Percentiles rank a stretch among this genome's conserved stretches.
These are phyloP conservation scores for Tephrocybe sp. DNA, from an alignment of 768 basidiomycete genomes.

Conservation along the genomic window DNA sequence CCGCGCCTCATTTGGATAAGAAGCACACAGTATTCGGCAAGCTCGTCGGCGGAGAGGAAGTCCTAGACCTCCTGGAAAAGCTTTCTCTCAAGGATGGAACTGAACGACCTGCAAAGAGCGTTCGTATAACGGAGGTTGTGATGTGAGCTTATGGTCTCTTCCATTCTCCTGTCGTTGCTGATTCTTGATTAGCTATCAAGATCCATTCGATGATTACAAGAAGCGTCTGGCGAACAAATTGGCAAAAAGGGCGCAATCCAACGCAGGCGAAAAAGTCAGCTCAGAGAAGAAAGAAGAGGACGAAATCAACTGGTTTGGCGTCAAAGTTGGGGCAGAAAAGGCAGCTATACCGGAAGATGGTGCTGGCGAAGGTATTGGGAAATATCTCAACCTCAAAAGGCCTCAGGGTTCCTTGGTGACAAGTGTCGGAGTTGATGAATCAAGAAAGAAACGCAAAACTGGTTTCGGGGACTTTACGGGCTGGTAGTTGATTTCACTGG, in stretches of 20 bases:
- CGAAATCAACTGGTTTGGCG: conserved; percentile 85
- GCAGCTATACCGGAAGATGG: conserved; percentile 28
- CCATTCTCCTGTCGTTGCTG: conserved; percentile 3
- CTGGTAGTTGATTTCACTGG: conserved; percentile 47
- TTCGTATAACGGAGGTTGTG: conserved; percentile 81
- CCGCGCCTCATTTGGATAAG: conserved; percentile 83
- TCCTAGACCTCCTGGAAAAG: conserved; percentile 81
- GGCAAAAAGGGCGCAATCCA: conserved; percentile 50
- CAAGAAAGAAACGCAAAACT: conserved; percentile 77
- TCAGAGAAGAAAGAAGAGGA: conserved; percentile 62
- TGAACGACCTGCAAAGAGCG: conserved; percentile 82
- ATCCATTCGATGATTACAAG: conserved; percentile 95
- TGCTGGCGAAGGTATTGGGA: conserved; percentile 66
- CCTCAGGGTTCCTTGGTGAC: conserved; percentile 27
- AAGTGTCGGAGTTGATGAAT: conserved; percentile 35
- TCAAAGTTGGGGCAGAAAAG: conserved; percentile 64
- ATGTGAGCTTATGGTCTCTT: conserved; percentile 56
- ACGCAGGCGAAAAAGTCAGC: conserved; percentile 29
- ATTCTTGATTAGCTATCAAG: conserved; percentile 65
- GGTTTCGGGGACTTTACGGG: conserved; percentile 92
- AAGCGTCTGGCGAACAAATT: conserved; percentile 77
- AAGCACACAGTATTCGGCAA: conserved; percentile 98
- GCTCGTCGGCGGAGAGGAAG: conserved; percentile 92
- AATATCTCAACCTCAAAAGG: conserved; percentile 67
- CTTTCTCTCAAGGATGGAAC: conserved; percentile 81